Evolutionary conservation across 2,329 filamentous ascomycete genomes (phyloP).

Genomic region (Tetracladium maxilliforme): DNA sequence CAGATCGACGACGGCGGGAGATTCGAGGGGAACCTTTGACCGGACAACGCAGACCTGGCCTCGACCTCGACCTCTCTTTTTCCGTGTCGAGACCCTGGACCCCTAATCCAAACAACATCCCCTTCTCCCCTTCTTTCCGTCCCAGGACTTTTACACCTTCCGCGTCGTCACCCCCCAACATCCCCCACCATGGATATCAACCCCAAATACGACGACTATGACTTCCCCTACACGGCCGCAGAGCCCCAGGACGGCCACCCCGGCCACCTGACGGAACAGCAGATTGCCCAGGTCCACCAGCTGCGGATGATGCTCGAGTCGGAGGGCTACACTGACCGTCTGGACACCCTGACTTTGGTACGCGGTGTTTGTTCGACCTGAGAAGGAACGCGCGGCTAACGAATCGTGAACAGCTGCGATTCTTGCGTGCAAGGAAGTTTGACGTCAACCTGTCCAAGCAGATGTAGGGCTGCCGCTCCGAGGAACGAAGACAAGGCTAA

Average conservation of each 20-base stretch:
- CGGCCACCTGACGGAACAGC: slow-evolving; percentile 70
- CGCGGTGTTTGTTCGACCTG: slow-evolving; percentile 12
- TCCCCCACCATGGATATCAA: slow-evolving; percentile 54
- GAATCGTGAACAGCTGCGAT: slow-evolving; percentile 48
- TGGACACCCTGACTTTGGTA: slow-evolving; percentile 89
- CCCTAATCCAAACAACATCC: no score
- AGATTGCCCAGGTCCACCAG: slow-evolving; percentile 82
- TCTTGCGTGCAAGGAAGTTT: slow-evolving; percentile 90
- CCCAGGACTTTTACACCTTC: no score
- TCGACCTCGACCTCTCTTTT: no score
- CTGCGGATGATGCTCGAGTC: slow-evolving; percentile 74
- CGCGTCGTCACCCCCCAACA: no score
- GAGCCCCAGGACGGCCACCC: slow-evolving; percentile 63
- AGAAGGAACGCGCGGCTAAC: background rate
- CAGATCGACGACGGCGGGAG: no score
- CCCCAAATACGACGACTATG: slow-evolving; percentile 91
- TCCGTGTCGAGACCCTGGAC: no score
- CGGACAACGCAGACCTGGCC: no score
- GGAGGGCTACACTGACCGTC: slow-evolving; percentile 64
- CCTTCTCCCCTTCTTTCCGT: no score
- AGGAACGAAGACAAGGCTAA: slow-evolving; percentile 8
- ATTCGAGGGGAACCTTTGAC: no score
- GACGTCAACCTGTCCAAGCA: slow-evolving; percentile 69
- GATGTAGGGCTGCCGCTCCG: slow-evolving; percentile 51
- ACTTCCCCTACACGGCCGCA: slow-evolving; percentile 71